phyloP scores from a whole-genome alignment of 768 basidiomycete species.

The Macrolepiota albuminosa region DNA sequence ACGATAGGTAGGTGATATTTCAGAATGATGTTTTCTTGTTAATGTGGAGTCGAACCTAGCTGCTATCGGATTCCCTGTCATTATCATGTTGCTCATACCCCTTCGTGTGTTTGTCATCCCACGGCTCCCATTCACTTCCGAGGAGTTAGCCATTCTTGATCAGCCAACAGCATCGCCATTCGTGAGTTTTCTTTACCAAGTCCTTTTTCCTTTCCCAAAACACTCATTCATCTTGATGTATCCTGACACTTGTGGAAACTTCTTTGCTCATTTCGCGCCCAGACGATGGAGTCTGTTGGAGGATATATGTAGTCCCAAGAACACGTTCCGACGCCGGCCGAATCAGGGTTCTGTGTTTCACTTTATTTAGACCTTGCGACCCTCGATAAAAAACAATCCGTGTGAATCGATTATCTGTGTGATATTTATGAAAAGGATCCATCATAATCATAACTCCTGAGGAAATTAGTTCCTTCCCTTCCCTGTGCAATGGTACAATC shows the following conservation, averaged over 20 bases:
- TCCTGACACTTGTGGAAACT: neutral
- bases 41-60: constrained; percentile 38
- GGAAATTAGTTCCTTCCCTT: neutral
- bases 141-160: constrained; percentile 83
- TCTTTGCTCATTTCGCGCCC: neutral
- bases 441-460: too few relatives aligned
- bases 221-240: neutral
- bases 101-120: constrained; percentile 71
- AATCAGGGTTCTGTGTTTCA: too few relatives aligned
- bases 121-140: constrained; percentile 63
- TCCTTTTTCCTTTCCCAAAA: neutral
- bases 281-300: constrained; percentile 34
- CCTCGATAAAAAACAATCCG: neutral
- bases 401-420: neutral
- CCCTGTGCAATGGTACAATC: constrained; percentile 14
- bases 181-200: constrained; percentile 45
- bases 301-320: constrained; percentile 18
- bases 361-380: neutral
- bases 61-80: constrained; percentile 87
- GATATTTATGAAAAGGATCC: neutral
- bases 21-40: constrained; percentile 11
- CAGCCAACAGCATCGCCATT: constrained; percentile 86
- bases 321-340: neutral
- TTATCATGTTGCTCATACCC: constrained; percentile 82
- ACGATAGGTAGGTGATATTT: constrained; percentile 58